phyloP scores from a whole-genome alignment of 2,329 filamentous ascomycete species.

The Talaromyces atroroseus region DNA sequence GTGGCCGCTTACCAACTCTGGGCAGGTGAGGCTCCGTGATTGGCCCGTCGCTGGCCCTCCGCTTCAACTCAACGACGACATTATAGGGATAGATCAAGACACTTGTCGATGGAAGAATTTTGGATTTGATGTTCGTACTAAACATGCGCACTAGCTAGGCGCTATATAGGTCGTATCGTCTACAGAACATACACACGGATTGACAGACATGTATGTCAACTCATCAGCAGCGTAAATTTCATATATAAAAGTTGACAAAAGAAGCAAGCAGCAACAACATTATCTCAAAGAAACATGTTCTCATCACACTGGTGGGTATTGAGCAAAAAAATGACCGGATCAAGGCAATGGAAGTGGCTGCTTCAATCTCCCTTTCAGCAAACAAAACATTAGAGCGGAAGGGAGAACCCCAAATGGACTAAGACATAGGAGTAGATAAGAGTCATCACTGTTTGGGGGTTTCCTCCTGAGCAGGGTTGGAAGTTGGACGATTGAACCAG shows the following conservation, averaged over 20 bases:
- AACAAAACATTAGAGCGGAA: neutral
- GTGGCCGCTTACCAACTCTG: constrained; percentile 11
- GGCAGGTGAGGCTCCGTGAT: neutral
- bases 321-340: constrained; percentile 7
- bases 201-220: neutral
- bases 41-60: neutral
- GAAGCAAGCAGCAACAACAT: neutral
- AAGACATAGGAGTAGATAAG: neutral
- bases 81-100: too few species aligned
- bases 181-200: too few species aligned
- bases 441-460: constrained; percentile 10
- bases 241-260: constrained; percentile 3
- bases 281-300: constrained; percentile 6
- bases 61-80: neutral
- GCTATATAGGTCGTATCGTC: neutral
- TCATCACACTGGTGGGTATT: constrained; percentile 15
- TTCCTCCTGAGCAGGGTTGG: constrained; percentile 11
- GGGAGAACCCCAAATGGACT: neutral
- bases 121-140: neutral
- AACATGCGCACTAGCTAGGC: neutral
- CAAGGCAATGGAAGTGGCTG: neutral
- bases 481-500: constrained; percentile 38
- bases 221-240: constrained; percentile 1
- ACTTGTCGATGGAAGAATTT: too few species aligned
- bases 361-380: constrained; percentile 3